These are phyloP conservation scores for Pelargonium myrrhifolium DNA, from an alignment of 441 rosid species.

Conservation along the genomic window DNA sequence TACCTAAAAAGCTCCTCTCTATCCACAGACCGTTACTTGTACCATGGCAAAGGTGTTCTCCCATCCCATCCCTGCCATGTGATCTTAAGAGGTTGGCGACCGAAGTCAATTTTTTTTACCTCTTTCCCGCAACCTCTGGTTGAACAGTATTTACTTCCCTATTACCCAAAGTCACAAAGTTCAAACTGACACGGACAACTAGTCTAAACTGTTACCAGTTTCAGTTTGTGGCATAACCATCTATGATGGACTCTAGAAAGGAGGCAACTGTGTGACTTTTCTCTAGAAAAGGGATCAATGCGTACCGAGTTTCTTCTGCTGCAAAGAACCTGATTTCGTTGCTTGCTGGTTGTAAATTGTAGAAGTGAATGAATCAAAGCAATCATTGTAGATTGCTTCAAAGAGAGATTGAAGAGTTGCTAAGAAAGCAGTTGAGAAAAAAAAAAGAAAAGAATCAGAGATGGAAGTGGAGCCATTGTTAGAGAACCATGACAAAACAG, in stretches of 20 bases:
- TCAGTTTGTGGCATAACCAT: too few species aligned
- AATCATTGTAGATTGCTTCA: not conserved
- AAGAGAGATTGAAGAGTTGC: not conserved
- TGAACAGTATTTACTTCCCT: too few species aligned
- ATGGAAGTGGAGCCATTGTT: not conserved
- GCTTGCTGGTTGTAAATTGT: not conserved
- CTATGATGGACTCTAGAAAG: not conserved
- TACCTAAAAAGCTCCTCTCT: not conserved
- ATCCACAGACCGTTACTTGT: not conserved
- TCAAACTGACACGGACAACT: too few species aligned
- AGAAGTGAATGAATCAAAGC: not conserved
- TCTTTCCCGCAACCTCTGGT: too few species aligned
- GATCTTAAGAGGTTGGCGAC: too few species aligned
- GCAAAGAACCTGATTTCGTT: not conserved
- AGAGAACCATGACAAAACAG: not conserved
- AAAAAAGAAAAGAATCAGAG: not conserved
- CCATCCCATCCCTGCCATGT: not conserved
- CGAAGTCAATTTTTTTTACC: too few species aligned
- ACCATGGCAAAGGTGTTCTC: not conserved
- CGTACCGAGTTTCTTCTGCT: not conserved
- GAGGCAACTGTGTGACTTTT: not conserved
- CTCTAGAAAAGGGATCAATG: not conserved
- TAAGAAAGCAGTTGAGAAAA: not conserved
- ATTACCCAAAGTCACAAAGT: too few species aligned
- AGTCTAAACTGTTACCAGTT: too few species aligned